Percentiles rank a stretch among this genome's conserved stretches.
These are phyloP conservation scores for Saccharomycopsis sp. DNA, from an alignment of 805 yeast genomes.

Conservation along the genomic window DNA sequence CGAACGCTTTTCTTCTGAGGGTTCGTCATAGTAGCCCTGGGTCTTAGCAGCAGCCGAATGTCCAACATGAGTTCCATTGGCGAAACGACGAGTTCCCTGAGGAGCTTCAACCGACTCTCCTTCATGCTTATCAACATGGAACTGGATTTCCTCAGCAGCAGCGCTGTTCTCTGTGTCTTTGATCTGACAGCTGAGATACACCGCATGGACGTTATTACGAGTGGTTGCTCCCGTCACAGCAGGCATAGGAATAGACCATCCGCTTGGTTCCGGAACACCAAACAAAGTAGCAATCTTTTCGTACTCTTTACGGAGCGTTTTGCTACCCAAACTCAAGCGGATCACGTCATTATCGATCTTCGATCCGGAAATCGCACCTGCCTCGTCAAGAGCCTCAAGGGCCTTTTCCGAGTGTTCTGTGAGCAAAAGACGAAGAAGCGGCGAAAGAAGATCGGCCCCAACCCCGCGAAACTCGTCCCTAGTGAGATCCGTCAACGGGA, in stretches of 20 bases:
- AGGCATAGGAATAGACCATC: conserved; percentile 98
- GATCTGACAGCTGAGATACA: conserved; percentile 67
- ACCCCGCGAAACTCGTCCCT: conserved; percentile 77
- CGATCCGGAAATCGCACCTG: conserved; percentile 79
- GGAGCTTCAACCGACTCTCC: no score
- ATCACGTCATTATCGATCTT: conserved; percentile 86
- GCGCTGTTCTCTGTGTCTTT: conserved; percentile 29
- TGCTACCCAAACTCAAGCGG: conserved; percentile 84
- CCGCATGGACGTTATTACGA: conserved; percentile 91
- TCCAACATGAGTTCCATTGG: no score
- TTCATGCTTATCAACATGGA: conserved; percentile 15
- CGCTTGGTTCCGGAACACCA: conserved; percentile 86
- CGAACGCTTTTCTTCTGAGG: conserved; percentile 13
- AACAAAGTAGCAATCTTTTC: conserved; percentile 84
- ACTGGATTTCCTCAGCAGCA: conserved; percentile 28
- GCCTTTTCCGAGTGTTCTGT: conserved; percentile 90
- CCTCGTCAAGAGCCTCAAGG: conserved; percentile 81
- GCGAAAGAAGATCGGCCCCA: conserved; percentile 93
- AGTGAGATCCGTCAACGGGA: conserved; percentile 72
- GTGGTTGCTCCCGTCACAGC: conserved; percentile 83
- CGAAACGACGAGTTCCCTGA: neutral
- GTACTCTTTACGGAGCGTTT: conserved; percentile 69
- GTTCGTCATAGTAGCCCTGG: conserved; percentile 11
- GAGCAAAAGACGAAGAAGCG: conserved; percentile 67
- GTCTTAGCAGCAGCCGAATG: no score